phyloP scores from a whole-genome alignment of 1,284 basidiomycete genomes.

The Moniliophthora roreri region DNA sequence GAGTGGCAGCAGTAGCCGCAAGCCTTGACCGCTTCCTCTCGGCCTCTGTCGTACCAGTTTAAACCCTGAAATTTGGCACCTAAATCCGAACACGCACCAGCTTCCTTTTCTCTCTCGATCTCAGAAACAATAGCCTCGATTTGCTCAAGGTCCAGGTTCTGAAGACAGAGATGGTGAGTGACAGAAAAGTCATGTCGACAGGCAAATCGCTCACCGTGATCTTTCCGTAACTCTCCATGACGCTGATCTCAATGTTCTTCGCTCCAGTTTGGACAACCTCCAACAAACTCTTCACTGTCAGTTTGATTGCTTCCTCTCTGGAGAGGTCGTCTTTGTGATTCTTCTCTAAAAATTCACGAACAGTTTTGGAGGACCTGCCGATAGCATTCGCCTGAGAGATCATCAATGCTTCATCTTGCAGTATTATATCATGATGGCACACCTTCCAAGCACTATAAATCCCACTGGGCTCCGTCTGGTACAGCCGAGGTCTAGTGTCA shows the following conservation, averaged over 20 bases:
- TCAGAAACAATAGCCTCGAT: conserved; percentile 90
- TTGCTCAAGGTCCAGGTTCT: conserved; percentile 85
- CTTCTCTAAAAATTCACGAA: conserved; percentile 98
- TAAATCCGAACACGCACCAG: conserved; percentile 50
- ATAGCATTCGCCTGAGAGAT: conserved; percentile 87
- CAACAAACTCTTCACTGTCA: conserved; percentile 93
- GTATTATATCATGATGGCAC: neutral
- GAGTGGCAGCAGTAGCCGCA: conserved; percentile 79
- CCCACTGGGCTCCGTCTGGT: conserved; percentile 97
- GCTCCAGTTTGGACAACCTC: conserved; percentile 99
- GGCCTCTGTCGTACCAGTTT: conserved; percentile 54
- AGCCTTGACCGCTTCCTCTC: conserved; percentile 80
- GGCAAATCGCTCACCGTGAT: conserved; percentile 69
- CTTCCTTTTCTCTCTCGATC: conserved; percentile 96
- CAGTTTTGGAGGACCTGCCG: conserved; percentile 96
- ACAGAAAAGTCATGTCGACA: neutral
- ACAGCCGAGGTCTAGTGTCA: conserved; percentile 85
- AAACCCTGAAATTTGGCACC: conserved; percentile 3
- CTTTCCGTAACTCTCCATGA: conserved; percentile 93
- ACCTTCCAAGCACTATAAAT: conserved; percentile 99
- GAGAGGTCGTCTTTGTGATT: conserved; percentile 93
- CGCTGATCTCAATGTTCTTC: conserved; percentile 98
- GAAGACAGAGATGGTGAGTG: conserved; percentile 13
- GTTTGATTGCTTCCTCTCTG: conserved; percentile 89
- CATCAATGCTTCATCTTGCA: neutral